phyloP scores from a whole-genome alignment of 2,329 filamentous ascomycete genomes.

The Tolypocladium nubicola region DNA sequence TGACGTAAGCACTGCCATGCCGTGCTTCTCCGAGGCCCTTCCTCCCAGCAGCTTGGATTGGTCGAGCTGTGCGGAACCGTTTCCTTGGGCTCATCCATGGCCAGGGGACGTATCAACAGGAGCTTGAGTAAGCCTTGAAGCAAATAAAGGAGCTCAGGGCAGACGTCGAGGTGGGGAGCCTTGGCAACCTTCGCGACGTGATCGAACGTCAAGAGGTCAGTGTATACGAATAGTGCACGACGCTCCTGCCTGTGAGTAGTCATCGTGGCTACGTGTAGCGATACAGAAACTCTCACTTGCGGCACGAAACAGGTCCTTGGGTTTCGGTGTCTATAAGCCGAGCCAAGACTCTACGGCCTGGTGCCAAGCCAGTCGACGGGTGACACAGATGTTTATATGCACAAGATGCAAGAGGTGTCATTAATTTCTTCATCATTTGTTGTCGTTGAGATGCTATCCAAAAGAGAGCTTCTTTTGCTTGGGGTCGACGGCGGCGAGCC shows the following conservation, averaged over 20 bases:
- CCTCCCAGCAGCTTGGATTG: neutral
- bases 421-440: too few relatives aligned
- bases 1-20: neutral
- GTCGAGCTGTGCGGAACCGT: constrained; percentile 22
- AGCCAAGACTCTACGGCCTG: neutral
- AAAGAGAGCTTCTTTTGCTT: constrained; percentile 44
- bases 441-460: constrained; percentile 17
- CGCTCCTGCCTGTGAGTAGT: too few relatives aligned
- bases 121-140: constrained; percentile 4
- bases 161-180: constrained; percentile 11
- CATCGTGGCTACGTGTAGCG: too few relatives aligned
- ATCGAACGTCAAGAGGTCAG: constrained; percentile 7
- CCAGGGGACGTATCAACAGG: neutral
- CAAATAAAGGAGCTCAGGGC: constrained; percentile 1
- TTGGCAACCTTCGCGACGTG: constrained; percentile 27
- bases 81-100: constrained; percentile 17
- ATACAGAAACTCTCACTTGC: neutral
- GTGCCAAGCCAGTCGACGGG: neutral
- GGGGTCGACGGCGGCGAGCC: constrained; percentile 25
- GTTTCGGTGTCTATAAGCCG: too few relatives aligned
- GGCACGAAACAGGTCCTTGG: too few relatives aligned
- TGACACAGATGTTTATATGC: neutral
- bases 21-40: neutral
- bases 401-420: neutral
- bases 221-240: neutral